These are phyloP conservation scores for Chrysopogon serrulatus DNA, from an alignment of 176 grass and related monocot genomes.

Conservation along the genomic window DNA sequence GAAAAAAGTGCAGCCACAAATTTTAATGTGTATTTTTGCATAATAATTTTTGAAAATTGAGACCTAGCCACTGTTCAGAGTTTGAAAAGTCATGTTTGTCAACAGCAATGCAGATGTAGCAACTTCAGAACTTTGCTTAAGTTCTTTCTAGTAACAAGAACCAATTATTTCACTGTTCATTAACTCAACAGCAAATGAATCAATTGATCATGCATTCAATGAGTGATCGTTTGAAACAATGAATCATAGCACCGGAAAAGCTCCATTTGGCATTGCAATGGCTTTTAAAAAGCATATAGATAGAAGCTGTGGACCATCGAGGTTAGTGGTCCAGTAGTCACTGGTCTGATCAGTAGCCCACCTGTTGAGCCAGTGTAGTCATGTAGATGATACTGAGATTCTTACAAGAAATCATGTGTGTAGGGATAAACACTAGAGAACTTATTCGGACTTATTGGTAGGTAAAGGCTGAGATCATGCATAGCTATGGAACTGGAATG, in stretches of 20 bases:
- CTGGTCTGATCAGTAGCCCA: background rate
- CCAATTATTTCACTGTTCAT: background rate
- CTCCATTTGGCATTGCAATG: background rate
- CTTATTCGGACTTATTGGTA: background rate
- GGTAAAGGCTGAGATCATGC: background rate
- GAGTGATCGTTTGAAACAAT: background rate
- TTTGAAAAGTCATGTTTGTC: background rate
- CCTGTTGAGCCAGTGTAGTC: background rate
- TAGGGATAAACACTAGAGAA: background rate
- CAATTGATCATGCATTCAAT: constrained; percentile 1
- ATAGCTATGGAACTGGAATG: background rate
- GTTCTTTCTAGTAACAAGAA: background rate
- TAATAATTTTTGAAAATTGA: background rate
- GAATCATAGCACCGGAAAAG: background rate
- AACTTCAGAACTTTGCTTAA: background rate
- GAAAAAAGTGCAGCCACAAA: background rate
- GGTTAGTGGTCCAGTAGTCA: background rate
- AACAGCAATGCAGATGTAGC: background rate
- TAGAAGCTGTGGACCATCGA: background rate
- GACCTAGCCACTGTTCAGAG: background rate
- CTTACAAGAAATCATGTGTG: background rate
- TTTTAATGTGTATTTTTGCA: background rate
- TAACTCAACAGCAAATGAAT: background rate
- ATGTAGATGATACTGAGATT: background rate
- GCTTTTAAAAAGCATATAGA: background rate